A percentile compares a stretch with the other conserved stretches of the same genome.
Conservation (phyloP, 331 rosid species). For the Arachis monticola region DNA sequence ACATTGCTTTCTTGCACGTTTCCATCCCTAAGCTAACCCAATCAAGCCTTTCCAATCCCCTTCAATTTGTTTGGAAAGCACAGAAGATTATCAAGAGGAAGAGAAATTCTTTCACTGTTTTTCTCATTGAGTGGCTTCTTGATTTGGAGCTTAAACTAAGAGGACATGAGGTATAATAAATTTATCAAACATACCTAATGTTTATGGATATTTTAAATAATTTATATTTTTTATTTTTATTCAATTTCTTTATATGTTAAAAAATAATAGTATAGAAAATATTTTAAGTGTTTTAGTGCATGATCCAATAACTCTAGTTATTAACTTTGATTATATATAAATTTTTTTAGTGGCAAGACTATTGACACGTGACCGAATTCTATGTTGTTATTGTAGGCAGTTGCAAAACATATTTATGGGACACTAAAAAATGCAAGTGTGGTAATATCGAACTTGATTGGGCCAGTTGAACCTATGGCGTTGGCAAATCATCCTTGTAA, state of each 20-base stretch:
- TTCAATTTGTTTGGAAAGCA: slow-evolving; percentile 45
- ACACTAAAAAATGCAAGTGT: slow-evolving; percentile 41
- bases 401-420: slow-evolving; percentile 35
- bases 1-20: slow-evolving; percentile 47
- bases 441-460: slow-evolving; percentile 47
- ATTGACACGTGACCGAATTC: not conserved
- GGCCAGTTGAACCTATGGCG: slow-evolving; percentile 55
- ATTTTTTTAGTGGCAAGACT: too few species aligned
- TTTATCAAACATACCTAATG: too few species aligned
- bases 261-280: too few species aligned
- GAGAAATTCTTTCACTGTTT: slow-evolving; percentile 42
- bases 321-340: too few species aligned
- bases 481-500: slow-evolving; percentile 43
- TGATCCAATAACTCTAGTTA: too few species aligned
- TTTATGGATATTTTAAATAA: too few species aligned
- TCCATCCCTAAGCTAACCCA: slow-evolving; percentile 50
- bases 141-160: slow-evolving; percentile 42
- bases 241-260: too few species aligned
- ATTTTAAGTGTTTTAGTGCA: too few species aligned
- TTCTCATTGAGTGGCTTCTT: slow-evolving; percentile 41
- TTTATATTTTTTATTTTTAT: too few species aligned
- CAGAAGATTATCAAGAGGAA: slow-evolving; percentile 43
- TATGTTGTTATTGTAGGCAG: slow-evolving; percentile 37
- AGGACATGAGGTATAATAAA: slow-evolving; percentile 51
- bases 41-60: slow-evolving; percentile 34